Evolutionary conservation across 768 basidiomycete genomes (phyloP).

Genomic region (Rubroboletus pulcherrimus): DNA sequence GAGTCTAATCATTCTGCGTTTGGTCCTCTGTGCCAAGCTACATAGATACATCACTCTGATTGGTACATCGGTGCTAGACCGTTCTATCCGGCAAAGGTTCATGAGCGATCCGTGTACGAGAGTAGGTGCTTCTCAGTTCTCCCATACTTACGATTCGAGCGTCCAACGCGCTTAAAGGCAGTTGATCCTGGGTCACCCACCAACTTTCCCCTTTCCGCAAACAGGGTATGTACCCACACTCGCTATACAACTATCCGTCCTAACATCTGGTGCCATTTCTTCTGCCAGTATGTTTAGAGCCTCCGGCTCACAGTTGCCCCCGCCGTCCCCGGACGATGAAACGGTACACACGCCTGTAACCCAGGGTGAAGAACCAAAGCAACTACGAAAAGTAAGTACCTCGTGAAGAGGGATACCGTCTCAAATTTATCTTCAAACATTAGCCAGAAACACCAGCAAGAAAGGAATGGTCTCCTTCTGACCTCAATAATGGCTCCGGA

Average conservation of each 20-base stretch:
- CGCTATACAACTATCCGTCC: too few relatives aligned
- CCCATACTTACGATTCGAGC: not conserved
- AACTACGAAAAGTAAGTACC: not conserved
- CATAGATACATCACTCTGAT: too few relatives aligned
- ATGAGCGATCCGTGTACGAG: not conserved
- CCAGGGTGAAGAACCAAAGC: not conserved
- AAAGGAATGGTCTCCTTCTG: not conserved
- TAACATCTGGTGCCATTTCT: not conserved
- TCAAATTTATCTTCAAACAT: not conserved
- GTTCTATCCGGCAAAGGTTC: not conserved
- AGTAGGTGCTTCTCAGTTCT: not conserved
- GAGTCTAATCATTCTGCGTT: not conserved
- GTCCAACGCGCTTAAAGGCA: not conserved
- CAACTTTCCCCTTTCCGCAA: not conserved
- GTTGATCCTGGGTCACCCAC: not conserved
- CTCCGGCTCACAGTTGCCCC: too few relatives aligned
- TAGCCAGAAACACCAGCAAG: not conserved
- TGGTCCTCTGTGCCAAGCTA: not conserved
- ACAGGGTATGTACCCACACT: not conserved
- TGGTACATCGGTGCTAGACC: not conserved
- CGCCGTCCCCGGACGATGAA: not conserved
- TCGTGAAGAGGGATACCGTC: not conserved
- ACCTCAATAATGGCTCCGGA: not conserved
- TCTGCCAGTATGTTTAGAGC: not conserved
- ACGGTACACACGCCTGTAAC: too few relatives aligned